A percentile compares a stretch with the other conserved stretches of the same genome.
Conservation (phyloP, 2,329 filamentous ascomycete genomes). For the Fusarium virguliforme region DNA sequence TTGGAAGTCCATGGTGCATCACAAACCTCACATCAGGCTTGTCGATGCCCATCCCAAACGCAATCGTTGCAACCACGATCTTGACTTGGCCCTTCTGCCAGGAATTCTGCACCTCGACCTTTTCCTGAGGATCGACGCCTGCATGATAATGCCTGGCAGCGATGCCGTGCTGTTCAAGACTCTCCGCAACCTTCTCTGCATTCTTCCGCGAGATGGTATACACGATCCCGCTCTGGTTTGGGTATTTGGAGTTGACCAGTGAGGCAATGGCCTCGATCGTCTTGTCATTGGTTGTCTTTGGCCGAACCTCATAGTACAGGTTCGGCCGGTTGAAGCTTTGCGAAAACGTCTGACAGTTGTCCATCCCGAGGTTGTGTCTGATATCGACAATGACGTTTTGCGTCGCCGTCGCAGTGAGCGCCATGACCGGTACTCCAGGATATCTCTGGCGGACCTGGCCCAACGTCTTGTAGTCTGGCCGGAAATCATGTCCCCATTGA, state of each 20-base stretch:
- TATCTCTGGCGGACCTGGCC: constrained; percentile 82
- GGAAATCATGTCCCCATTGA: constrained; percentile 99
- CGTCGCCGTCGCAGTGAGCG: constrained; percentile 94
- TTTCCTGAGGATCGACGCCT: constrained; percentile 77
- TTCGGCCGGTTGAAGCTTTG: constrained; percentile 99
- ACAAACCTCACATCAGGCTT: constrained; percentile 97
- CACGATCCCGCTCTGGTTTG: constrained; percentile 86
- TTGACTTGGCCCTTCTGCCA: constrained; percentile 89
- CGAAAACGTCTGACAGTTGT: constrained; percentile 82
- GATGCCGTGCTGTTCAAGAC: constrained; percentile 77
- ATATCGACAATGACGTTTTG: constrained; percentile 93
- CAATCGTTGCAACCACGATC: constrained; percentile 97
- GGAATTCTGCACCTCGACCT: constrained; percentile 78
- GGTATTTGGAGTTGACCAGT: constrained; percentile 80
- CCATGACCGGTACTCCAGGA: constrained; percentile 89
- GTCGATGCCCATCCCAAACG: constrained; percentile 99
- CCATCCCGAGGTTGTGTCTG: constrained; percentile 90
- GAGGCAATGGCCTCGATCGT: constrained; percentile 67
- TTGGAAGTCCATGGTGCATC: constrained; percentile 92
- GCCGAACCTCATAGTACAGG: constrained; percentile 86
- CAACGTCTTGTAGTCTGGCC: constrained; percentile 93
- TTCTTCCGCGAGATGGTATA: constrained; percentile 91
- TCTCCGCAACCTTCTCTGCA: constrained; percentile 84
- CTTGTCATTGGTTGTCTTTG: constrained; percentile 74
- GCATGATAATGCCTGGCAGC: constrained; percentile 90